Evolutionary conservation across 2,329 filamentous ascomycete genomes (phyloP), one percentile per base, ranked within the genome.

Genomic region (Sphaerulina populicola): DNA sequence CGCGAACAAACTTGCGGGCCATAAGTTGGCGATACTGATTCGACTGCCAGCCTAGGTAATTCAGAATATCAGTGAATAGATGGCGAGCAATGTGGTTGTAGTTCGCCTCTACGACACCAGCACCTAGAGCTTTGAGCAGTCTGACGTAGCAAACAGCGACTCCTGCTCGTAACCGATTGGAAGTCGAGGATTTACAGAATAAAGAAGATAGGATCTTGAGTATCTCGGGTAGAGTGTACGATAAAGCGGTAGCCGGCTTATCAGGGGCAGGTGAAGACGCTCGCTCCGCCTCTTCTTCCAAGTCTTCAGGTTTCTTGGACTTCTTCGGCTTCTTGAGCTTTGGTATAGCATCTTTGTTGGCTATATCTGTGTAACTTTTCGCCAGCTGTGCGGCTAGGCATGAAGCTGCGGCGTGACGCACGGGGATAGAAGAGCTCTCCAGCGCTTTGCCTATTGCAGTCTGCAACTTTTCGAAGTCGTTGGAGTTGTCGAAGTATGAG

Each of bases 391-490:
- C 82, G 8, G 89, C 86, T 52, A 97, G 76, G 65, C 87, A 91
- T 49, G 88, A 86, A 6, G 89, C 90, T 3, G 88, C 88, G 2
- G 90, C 87, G 68, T 91, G 86, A 54, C 93, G 80, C 46, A 94
- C 88, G 27, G 83, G 77, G 0, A 82, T 72, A 44, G 83, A 86
- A 1, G 81, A 70, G 33, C 84, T 90, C 60, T 98, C 93, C 53
- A 94, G 84, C 0, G 85, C 79, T 69, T 94, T 97, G 78, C 89
- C 93, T 12, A 94, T 73, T 5, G 85, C 81, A 31, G 79, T 79
- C 68, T 91, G 89, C 15, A 97, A 71, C 66, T 86, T 88, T 60
- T 98, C 93, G 64, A 94, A 95, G 65, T 98, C 93, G 66, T 78
- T 83, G 11, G 85, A 81, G 63, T 94, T 94, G 64, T 89, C 83